A percentile compares a stretch with the other conserved stretches of the same genome.
phyloP scores from a whole-genome alignment of 371 early-diverging fungal species.

The Zopfochytrium polystomum region DNA sequence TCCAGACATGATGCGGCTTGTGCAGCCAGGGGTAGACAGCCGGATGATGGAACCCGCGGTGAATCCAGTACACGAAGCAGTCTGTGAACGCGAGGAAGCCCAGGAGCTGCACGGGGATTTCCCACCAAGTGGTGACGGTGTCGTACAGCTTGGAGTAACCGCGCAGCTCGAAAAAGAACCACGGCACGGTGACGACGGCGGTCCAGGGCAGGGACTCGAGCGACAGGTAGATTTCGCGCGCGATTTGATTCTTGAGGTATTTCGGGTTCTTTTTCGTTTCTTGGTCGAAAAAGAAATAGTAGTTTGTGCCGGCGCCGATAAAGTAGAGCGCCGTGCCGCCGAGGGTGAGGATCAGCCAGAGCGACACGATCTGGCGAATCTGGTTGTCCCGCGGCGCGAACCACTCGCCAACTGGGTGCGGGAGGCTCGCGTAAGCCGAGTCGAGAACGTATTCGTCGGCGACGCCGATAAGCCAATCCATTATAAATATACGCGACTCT shows the following conservation, averaged over 20 bases:
- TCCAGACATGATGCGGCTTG: constrained; percentile 80
- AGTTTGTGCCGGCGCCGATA: constrained; percentile 67
- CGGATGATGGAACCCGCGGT: constrained; percentile 86
- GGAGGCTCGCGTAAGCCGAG: too few relatives aligned
- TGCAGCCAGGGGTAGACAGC: constrained; percentile 81
- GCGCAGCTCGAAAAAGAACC: constrained; percentile 82
- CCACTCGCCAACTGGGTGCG: too few relatives aligned
- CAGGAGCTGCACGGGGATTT: constrained; percentile 60
- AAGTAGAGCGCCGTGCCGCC: constrained; percentile 82
- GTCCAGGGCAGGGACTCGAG: constrained; percentile 75
- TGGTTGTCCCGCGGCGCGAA: too few relatives aligned
- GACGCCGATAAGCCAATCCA: too few relatives aligned
- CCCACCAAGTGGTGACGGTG: constrained; percentile 62
- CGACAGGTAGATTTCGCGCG: constrained; percentile 78
- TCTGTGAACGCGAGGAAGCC: constrained; percentile 89
- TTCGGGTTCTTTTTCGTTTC: constrained; percentile 86
- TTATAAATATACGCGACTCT: too few relatives aligned
- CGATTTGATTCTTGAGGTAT: constrained; percentile 83
- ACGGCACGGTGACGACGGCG: constrained; percentile 79
- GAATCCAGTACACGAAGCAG: constrained; percentile 91
- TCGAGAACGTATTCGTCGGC: too few relatives aligned
- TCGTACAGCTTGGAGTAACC: constrained; percentile 82
- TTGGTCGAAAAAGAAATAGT: constrained; percentile 82
- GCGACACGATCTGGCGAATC: too few relatives aligned
- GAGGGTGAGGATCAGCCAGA: constrained; percentile 64